Evolutionary conservation across 2,329 filamentous ascomycete genomes (phyloP), one percentile per base, ranked within the genome.

Genomic region (Penicillium paneum): DNA sequence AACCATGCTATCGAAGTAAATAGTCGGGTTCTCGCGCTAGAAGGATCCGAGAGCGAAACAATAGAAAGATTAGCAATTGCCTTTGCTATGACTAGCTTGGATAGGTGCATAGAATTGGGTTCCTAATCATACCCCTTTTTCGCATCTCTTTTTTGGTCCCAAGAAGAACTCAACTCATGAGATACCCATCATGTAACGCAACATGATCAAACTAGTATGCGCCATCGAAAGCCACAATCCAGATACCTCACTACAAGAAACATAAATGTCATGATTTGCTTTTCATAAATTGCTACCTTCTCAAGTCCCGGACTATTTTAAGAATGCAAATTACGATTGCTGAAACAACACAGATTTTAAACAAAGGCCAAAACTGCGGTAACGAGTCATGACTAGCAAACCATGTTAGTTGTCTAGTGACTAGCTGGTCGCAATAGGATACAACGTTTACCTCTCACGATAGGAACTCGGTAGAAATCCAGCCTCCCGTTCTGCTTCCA

Each of bases 201-300:
- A 1, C 17, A 73, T 56, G 72, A 74, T 52, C 70, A 75, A 51
- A 74, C 72, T 0, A 74, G 72, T 52, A 74, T 74, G 72, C 65
- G 67, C 6, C 72, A 75, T n/a, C n/a, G n/a, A n/a, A n/a, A n/a
- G n/a, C n/a, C n/a, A n/a, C n/a, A n/a, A n/a, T n/a, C n/a, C n/a
- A n/a, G n/a, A n/a, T n/a, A n/a, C n/a, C n/a, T n/a, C n/a, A n/a
- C n/a, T n/a, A n/a, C n/a, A n/a, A n/a, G n/a, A 32, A 34, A 41
- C 29, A 35, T 15, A 13, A 4, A 17, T 46, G 15, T 34, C 32
- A 35, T 28, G 7, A 11, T 8, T 35, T 21, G 6, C 21, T 8
- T 13, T n/a, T 40, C 28, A 3, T 19, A 2, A 19, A 21, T 32
- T 32, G 41, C 34, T 39, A 49, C 34, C 24, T n/a, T 7, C 26